phyloP scores from a whole-genome alignment of 257 asterid species.

The Dorcoceras hygrometricum region DNA sequence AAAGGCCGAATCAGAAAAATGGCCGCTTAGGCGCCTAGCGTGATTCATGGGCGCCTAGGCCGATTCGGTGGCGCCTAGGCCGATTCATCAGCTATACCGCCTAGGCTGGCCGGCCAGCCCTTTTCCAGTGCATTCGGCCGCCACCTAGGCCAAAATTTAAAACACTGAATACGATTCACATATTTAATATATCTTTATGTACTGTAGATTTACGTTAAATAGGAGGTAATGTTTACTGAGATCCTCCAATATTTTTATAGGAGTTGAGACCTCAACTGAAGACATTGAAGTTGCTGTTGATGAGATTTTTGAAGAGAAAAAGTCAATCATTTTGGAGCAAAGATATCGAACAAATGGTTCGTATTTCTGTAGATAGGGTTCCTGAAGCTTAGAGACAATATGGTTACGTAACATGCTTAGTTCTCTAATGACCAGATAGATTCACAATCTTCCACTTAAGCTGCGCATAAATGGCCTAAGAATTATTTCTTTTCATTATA shows the following conservation, averaged over 20 bases:
- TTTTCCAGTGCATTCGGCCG: no score
- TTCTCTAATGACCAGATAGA: no score
- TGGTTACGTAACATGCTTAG: not conserved
- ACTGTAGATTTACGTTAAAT: not conserved
- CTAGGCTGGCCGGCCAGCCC: no score
- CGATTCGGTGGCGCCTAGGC: no score
- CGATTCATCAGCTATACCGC: no score
- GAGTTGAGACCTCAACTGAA: conserved; percentile 72
- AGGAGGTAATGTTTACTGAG: not conserved
- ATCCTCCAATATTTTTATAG: conserved; percentile 29
- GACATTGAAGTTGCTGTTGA: conserved; percentile 56
- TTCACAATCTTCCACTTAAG: no score
- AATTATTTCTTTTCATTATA: no score
- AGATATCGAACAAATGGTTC: conserved; percentile 83
- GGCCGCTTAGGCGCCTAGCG: no score
- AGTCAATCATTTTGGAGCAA: conserved; percentile 59
- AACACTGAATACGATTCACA: not conserved
- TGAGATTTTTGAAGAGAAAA: conserved; percentile 70
- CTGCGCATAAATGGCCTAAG: no score
- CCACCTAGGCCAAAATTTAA: no score
- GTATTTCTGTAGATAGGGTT: conserved; percentile 29
- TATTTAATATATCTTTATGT: not conserved
- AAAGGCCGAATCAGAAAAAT: no score
- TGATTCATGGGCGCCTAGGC: no score
- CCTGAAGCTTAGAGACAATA: not conserved